phyloP scores from a whole-genome alignment of 2,329 filamentous ascomycete species.

The Hymenoscyphus salicellus region DNA sequence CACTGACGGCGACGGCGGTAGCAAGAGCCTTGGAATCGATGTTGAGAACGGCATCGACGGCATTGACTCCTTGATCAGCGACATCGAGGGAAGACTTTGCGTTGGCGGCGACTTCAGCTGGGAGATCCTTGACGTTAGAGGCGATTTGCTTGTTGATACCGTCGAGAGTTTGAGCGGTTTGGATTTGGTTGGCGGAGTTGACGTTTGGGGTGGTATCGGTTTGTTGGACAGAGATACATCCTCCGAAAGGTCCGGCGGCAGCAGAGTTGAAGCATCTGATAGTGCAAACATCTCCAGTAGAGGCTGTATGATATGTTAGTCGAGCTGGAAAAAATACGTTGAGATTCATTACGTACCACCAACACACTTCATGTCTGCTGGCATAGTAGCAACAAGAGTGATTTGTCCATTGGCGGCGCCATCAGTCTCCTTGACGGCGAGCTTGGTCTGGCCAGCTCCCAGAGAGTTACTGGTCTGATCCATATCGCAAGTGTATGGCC shows the following conservation, averaged over 20 bases:
- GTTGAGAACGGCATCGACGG: background rate
- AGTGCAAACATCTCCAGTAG: slow-evolving; percentile 57
- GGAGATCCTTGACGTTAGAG: slow-evolving; percentile 49
- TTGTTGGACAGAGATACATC: slow-evolving; percentile 58
- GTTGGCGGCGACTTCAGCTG: slow-evolving; percentile 45
- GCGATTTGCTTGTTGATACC: slow-evolving; percentile 48
- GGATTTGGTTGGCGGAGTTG: slow-evolving; percentile 46
- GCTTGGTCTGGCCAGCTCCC: slow-evolving; percentile 7
- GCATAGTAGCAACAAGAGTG: slow-evolving; percentile 54
- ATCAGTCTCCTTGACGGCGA: slow-evolving; percentile 27
- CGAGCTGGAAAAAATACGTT: background rate
- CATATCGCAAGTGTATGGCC: slow-evolving; percentile 54
- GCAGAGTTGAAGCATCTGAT: slow-evolving; percentile 53
- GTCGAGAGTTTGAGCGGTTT: slow-evolving; percentile 45
- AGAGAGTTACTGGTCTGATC: slow-evolving; percentile 46
- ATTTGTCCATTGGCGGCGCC: slow-evolving; percentile 46
- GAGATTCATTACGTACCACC: slow-evolving; percentile 43
- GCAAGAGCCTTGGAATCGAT: slow-evolving; percentile 3
- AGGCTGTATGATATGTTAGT: slow-evolving; percentile 36
- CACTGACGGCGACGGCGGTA: slow-evolving; percentile 1
- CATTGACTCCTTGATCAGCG: background rate
- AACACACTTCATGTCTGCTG: slow-evolving; percentile 46
- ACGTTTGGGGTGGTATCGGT: slow-evolving; percentile 42
- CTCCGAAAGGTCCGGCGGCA: slow-evolving; percentile 52
- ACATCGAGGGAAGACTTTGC: background rate